Conservation (phyloP, 257 asterid genomes). For the Jacaranda mimosifolia region DNA sequence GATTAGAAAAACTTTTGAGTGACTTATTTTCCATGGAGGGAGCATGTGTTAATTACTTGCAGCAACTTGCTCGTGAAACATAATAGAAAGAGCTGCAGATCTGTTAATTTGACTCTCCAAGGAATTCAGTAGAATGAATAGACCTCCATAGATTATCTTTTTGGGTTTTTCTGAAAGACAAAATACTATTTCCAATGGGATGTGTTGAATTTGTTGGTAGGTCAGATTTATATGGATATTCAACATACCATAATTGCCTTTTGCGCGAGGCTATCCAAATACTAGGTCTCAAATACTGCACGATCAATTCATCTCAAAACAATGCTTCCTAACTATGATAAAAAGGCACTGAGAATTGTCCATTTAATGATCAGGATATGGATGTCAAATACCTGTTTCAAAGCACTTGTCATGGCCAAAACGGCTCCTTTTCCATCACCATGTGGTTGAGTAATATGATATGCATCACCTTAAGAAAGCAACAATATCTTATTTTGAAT, state of each 20-base stretch:
- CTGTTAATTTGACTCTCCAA: neutral
- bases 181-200: too few relatives aligned
- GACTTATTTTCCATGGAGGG: neutral
- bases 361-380: neutral
- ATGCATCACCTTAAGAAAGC: constrained; percentile 78
- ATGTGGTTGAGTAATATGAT: constrained; percentile 96
- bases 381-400: constrained; percentile 67
- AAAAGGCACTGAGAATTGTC: neutral
- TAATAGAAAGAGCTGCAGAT: neutral
- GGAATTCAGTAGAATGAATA: neutral
- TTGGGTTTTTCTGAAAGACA: too few relatives aligned
- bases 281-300: neutral
- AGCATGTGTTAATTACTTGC: neutral
- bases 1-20: neutral
- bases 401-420: constrained; percentile 91
- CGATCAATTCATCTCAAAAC: constrained; percentile 4
- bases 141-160: too few relatives aligned
- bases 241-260: neutral
- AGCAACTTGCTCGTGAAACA: neutral
- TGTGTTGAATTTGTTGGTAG: neutral
- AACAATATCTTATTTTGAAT: constrained; percentile 24
- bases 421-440: constrained; percentile 90
- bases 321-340: constrained; percentile 11
- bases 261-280: neutral
- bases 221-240: neutral